Conservation (phyloP, 1,139 yeast species). For the Geotrichum fermentans region DNA sequence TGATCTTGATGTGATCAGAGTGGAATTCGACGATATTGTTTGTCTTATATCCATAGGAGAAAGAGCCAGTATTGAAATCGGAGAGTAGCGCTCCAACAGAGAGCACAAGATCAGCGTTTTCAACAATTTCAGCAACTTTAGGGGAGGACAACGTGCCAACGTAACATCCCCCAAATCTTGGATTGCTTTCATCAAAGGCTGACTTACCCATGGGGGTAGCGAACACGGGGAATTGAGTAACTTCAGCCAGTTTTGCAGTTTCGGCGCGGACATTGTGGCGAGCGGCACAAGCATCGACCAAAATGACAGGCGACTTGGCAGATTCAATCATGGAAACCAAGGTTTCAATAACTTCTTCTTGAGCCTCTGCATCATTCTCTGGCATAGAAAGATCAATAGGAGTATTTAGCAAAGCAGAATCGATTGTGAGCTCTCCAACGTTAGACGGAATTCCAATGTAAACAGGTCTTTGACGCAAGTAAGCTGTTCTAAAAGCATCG, state of each 20-base stretch:
- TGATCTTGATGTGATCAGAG: slow-evolving; percentile 78
- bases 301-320: slow-evolving; percentile 65
- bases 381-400: slow-evolving; percentile 61
- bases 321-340: slow-evolving; percentile 49
- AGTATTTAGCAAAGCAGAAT: slow-evolving; percentile 50
- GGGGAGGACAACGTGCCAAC: slow-evolving; percentile 77
- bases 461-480: slow-evolving; percentile 71
- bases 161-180: slow-evolving; percentile 81
- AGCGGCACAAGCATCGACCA: slow-evolving; percentile 84
- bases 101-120: slow-evolving; percentile 67
- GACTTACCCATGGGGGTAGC: slow-evolving; percentile 93
- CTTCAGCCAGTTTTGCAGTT: slow-evolving; percentile 56
- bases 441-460: slow-evolving; percentile 81
- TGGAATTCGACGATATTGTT: slow-evolving; percentile 81
- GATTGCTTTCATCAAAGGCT: slow-evolving; percentile 65
- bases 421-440: slow-evolving; percentile 62
- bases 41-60: slow-evolving; percentile 75
- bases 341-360: slow-evolving; percentile 62
- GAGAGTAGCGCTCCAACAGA: slow-evolving; percentile 80
- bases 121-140: slow-evolving; percentile 70
- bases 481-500: slow-evolving; percentile 68
- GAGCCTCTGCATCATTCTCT: slow-evolving; percentile 65
- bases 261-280: slow-evolving; percentile 67
- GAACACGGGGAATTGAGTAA: slow-evolving; percentile 76
- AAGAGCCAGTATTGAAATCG: slow-evolving; percentile 87